Percentiles rank a stretch among this genome's conserved stretches.
These are phyloP conservation scores for Arthrobotrys entomopaga DNA, from an alignment of 2,329 filamentous ascomycete species.

Conservation along the genomic window DNA sequence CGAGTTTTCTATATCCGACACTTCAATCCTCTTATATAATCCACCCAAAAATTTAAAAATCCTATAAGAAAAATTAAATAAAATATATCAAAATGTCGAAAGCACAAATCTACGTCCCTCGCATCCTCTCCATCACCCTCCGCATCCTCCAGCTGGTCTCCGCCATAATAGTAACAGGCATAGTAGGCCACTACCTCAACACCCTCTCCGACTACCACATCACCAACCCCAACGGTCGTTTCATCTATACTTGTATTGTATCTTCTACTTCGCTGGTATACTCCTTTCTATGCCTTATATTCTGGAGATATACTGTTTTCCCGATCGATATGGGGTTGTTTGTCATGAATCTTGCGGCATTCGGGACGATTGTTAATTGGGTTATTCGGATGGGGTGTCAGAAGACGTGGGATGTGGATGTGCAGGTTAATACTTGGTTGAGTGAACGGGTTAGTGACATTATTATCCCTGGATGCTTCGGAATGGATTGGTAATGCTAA, in stretches of 20 bases:
- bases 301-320: constrained; percentile 48
- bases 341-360: constrained; percentile 41
- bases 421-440: constrained; percentile 43
- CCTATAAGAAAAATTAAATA: neutral
- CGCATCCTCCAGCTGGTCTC: constrained; percentile 41
- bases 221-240: constrained; percentile 27
- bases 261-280: constrained; percentile 41
- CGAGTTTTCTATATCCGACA: neutral
- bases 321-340: constrained; percentile 44
- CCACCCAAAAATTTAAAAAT: too few relatives aligned
- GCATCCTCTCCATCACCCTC: constrained; percentile 29
- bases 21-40: neutral
- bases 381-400: constrained; percentile 33
- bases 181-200: constrained; percentile 50
- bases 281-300: constrained; percentile 38
- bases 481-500: too few relatives aligned
- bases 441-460: constrained; percentile 28
- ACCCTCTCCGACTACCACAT: constrained; percentile 20
- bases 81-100: constrained; percentile 30
- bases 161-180: constrained; percentile 43
- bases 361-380: constrained; percentile 46
- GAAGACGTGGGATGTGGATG: constrained; percentile 45
- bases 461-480: too few relatives aligned
- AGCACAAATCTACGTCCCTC: constrained; percentile 46
- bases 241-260: constrained; percentile 39